These are phyloP conservation scores for Calocera cornea DNA, from an alignment of 768 basidiomycete genomes.

Conservation along the genomic window DNA sequence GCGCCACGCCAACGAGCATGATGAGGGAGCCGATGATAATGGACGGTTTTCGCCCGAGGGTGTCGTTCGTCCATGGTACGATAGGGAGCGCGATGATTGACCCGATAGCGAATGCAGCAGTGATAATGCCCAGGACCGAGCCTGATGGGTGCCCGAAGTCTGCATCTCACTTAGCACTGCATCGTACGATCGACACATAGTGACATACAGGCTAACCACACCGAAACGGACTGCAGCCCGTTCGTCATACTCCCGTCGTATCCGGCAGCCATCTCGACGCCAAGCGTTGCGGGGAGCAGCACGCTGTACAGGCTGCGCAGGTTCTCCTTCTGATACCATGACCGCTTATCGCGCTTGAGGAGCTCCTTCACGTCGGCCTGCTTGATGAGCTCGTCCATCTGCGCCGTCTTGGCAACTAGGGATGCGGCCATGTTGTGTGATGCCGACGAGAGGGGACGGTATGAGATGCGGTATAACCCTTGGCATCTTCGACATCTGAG, in stretches of 20 bases:
- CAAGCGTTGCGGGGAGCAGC: constrained; percentile 46
- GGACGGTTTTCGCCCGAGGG: constrained; percentile 37
- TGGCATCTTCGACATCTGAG: no score
- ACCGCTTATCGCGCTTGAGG: constrained; percentile 36
- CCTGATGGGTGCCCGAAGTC: constrained; percentile 43
- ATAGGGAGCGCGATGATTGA: constrained; percentile 42
- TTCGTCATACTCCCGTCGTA: constrained; percentile 15
- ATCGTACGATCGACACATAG: background rate
- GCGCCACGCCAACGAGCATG: constrained; percentile 10
- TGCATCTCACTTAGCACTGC: constrained; percentile 15
- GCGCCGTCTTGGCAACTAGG: background rate
- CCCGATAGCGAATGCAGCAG: constrained; percentile 48
- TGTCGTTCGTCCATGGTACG: constrained; percentile 39
- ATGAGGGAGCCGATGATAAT: constrained; percentile 36
- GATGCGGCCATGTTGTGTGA: background rate
- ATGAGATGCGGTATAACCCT: no score
- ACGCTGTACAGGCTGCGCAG: constrained; percentile 41
- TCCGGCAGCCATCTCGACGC: constrained; percentile 51
- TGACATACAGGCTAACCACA: background rate
- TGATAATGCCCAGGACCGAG: constrained; percentile 40
- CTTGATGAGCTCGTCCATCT: background rate
- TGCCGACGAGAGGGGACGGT: no score
- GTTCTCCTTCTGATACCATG: constrained; percentile 53
- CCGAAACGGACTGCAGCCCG: background rate
- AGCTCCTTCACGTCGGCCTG: constrained; percentile 14